Conservation (phyloP, 2,329 filamentous ascomycete genomes). For the Botrytis paeoniae region DNA sequence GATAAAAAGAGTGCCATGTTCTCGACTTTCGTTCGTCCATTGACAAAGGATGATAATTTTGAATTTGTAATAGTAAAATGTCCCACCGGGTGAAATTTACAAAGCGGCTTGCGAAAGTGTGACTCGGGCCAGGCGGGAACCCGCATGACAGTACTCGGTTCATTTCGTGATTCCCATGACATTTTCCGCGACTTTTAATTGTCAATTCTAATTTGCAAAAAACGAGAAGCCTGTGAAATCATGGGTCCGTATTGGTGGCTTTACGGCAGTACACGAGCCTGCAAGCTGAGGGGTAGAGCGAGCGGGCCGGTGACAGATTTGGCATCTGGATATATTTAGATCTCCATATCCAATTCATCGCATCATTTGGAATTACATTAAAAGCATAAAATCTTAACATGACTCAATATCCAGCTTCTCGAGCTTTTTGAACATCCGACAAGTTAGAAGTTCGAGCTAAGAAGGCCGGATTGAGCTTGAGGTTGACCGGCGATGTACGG, state of each 20-base stretch:
- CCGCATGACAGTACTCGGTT: neutral
- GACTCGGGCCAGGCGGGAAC: neutral
- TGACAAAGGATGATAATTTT: neutral
- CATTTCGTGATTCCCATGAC: neutral
- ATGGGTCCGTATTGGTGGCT: neutral
- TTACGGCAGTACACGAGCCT: neutral
- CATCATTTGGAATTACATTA: neutral
- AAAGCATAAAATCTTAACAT: neutral
- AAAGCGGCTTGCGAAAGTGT: neutral
- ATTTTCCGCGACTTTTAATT: neutral
- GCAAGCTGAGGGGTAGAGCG: neutral
- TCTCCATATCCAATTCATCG: neutral
- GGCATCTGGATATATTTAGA: neutral
- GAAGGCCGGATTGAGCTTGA: neutral
- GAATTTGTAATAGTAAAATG: neutral
- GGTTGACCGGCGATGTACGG: neutral
- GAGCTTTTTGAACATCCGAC: neutral
- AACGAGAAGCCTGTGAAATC: no score
- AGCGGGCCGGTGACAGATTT: neutral
- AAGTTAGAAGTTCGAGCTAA: neutral
- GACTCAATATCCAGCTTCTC: neutral
- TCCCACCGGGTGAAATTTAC: neutral
- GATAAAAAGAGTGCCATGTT: neutral
- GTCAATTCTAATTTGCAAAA: neutral
- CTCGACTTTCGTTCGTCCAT: neutral